A percentile compares a stretch with the other conserved stretches of the same genome.
Conservation (phyloP, 2,329 filamentous ascomycete genomes). For the Penicillium sclerotigenum region DNA sequence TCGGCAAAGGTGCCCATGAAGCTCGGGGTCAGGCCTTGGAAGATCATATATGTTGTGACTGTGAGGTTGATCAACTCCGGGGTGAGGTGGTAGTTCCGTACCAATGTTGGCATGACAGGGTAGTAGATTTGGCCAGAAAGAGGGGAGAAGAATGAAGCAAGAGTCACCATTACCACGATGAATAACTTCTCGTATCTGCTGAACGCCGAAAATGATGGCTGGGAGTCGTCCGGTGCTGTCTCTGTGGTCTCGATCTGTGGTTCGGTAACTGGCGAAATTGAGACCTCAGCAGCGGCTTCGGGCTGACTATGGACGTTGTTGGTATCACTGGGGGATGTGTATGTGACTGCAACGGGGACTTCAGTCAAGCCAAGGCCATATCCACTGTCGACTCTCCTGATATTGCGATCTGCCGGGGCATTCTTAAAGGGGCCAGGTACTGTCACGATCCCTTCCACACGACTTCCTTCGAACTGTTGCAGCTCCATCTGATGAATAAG, state of each 20-base stretch:
- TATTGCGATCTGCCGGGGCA: background rate
- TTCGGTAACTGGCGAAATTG: background rate
- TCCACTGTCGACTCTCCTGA: conserved; percentile 1
- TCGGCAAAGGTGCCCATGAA: conserved; percentile 34
- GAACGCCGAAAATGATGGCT: conserved; percentile 30
- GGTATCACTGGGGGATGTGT: background rate
- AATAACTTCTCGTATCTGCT: conserved; percentile 32
- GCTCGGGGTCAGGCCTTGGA: conserved; percentile 31
- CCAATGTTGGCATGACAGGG: conserved; percentile 25
- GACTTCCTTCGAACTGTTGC: background rate
- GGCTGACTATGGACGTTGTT: background rate
- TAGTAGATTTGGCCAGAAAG: conserved; percentile 39
- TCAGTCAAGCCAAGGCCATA: background rate
- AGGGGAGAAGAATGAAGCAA: conserved; percentile 44
- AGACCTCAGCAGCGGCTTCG: background rate
- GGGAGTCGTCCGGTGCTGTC: background rate
- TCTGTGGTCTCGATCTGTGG: background rate
- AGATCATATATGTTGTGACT: conserved; percentile 30
- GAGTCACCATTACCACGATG: conserved; percentile 39
- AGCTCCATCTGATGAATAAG: background rate
- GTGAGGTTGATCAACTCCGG: conserved; percentile 29
- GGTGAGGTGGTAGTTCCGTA: conserved; percentile 19
- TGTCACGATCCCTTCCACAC: background rate
- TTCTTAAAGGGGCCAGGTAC: background rate
- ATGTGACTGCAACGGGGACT: too few species aligned